A percentile compares a stretch with the other conserved stretches of the same genome.
Conservation (phyloP, 441 rosid species). For the Arabidopsis hybrid region DNA sequence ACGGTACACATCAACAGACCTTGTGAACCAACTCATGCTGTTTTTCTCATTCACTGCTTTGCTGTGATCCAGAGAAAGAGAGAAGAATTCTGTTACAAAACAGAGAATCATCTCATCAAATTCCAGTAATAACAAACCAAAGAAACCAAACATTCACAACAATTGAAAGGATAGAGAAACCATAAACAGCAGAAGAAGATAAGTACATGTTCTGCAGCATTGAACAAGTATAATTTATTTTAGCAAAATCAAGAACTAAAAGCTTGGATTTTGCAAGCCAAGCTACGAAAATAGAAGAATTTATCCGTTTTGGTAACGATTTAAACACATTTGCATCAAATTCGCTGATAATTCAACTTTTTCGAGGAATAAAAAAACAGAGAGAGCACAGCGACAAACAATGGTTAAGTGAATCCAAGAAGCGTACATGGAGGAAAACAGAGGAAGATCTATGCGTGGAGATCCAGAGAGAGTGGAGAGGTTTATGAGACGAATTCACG, state of each 20-base stretch:
- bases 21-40: conserved; percentile 68
- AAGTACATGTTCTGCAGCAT: not conserved
- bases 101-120: conserved; percentile 10
- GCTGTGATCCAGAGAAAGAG: conserved; percentile 4
- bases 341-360: no score
- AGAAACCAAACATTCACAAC: not conserved
- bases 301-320: no score
- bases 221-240: no score
- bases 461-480: conserved; percentile 37
- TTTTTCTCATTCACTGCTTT: conserved; percentile 26
- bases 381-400: not conserved
- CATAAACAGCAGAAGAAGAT: not conserved
- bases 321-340: no score
- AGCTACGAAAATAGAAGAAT: no score
- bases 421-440: conserved; percentile 33
- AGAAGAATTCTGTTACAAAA: not conserved
- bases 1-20: conserved; percentile 52
- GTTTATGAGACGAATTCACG: conserved; percentile 7
- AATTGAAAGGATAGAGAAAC: not conserved
- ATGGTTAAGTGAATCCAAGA: not conserved
- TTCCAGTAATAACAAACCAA: not conserved
- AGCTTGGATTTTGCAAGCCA: no score
- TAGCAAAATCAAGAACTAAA: no score
- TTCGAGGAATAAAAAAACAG: not conserved
- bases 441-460: conserved; percentile 15